phyloP scores from a whole-genome alignment of 768 basidiomycete species.

The Exsudoporus frostii region DNA sequence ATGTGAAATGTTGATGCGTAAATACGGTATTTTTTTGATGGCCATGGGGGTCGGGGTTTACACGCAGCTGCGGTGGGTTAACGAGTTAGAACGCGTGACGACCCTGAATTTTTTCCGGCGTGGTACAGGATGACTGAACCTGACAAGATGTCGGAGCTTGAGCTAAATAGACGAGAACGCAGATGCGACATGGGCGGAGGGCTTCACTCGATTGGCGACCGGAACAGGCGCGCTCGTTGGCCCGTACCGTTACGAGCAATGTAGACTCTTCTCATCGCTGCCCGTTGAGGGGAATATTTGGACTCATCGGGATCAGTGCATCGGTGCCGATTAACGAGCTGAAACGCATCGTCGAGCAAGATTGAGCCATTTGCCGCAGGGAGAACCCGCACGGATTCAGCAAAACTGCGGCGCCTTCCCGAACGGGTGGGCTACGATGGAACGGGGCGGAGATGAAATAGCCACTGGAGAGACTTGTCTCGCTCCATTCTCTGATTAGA shows the following conservation, averaged over 20 bases:
- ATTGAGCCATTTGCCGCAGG: slow-evolving; percentile 18
- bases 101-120: slow-evolving; percentile 21
- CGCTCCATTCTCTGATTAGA: slow-evolving; percentile 22
- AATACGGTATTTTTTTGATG: slow-evolving; percentile 17
- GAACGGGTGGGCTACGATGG: slow-evolving; percentile 11
- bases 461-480: slow-evolving; percentile 1
- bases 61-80: slow-evolving; percentile 15
- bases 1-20: slow-evolving; percentile 8
- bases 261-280: neutral
- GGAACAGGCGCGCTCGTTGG: slow-evolving; percentile 8
- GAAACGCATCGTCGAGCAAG: slow-evolving; percentile 4
- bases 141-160: slow-evolving; percentile 20
- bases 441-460: slow-evolving; percentile 33
- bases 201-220: slow-evolving; percentile 1
- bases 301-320: slow-evolving; percentile 11
- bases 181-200: slow-evolving; percentile 31
- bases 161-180: slow-evolving; percentile 17
- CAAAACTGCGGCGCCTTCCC: slow-evolving; percentile 15
- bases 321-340: slow-evolving; percentile 20
- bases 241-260: neutral
- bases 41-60: slow-evolving; percentile 13
- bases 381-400: slow-evolving; percentile 25
- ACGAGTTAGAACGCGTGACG: slow-evolving; percentile 10
- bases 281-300: neutral
- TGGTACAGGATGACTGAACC: slow-evolving; percentile 6